A percentile compares a stretch with the other conserved stretches of the same genome.
phyloP scores from a whole-genome alignment of 2,329 filamentous ascomycete genomes.

The Phyllosticta capitalensis region DNA sequence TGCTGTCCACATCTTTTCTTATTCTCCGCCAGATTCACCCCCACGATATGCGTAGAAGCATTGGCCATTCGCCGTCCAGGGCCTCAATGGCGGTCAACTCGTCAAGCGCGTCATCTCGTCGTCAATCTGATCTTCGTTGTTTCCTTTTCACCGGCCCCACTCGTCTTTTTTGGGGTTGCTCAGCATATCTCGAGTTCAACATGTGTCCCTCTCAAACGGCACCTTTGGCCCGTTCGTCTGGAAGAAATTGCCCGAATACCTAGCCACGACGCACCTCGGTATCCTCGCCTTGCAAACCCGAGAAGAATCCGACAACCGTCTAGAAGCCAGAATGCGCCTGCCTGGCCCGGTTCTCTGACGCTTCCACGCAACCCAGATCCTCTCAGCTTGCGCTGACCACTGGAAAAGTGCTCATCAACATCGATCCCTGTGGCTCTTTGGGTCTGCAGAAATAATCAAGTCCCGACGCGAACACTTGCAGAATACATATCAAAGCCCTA shows the following conservation, averaged over 20 bases:
- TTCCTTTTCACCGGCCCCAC: background rate
- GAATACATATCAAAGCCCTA: background rate
- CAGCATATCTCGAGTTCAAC: background rate
- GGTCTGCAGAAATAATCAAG: background rate
- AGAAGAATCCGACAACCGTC: background rate
- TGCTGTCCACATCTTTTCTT: background rate
- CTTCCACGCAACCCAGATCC: background rate
- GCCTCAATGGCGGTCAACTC: too few relatives aligned
- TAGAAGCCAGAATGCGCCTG: too few relatives aligned
- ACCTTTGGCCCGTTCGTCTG: background rate
- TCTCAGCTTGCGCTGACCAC: background rate
- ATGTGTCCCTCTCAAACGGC: background rate
- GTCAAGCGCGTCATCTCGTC: background rate
- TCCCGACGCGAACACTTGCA: too few relatives aligned
- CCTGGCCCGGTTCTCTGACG: too few relatives aligned
- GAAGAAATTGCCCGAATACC: background rate
- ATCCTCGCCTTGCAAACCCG: background rate
- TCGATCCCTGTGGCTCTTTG: background rate
- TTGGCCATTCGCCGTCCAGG: too few relatives aligned
- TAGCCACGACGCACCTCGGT: background rate
- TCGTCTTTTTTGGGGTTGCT: background rate
- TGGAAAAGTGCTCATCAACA: background rate
- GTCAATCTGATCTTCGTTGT: background rate
- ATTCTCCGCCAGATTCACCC: background rate
- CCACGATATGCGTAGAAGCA: background rate